Evolutionary conservation across 1,139 yeast species (phyloP).

Genomic region (Trichomonascaceae sp.): DNA sequence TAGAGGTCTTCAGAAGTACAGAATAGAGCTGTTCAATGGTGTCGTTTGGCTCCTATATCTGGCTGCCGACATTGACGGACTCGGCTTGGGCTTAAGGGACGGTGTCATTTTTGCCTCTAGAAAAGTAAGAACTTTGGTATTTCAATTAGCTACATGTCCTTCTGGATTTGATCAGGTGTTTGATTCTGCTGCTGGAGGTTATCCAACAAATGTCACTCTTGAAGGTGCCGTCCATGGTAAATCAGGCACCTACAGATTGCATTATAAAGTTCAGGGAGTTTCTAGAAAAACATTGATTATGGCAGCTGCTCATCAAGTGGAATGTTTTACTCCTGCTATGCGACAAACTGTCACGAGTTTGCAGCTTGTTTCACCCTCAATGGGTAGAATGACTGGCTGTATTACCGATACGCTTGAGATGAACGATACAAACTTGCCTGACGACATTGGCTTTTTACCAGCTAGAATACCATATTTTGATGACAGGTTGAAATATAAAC

Average conservation of each 20-base stretch:
- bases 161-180: constrained; percentile 32
- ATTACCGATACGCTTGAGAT: constrained; percentile 47
- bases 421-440: constrained; percentile 52
- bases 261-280: constrained; percentile 47
- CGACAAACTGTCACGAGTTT: constrained; percentile 38
- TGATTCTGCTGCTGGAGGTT: constrained; percentile 59
- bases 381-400: constrained; percentile 60
- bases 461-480: constrained; percentile 29
- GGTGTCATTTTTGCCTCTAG: constrained; percentile 39
- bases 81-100: constrained; percentile 41
- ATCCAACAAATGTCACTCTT: constrained; percentile 40
- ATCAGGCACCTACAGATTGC: constrained; percentile 46
- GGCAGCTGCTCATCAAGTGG: constrained; percentile 69
- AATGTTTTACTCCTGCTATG: constrained; percentile 39
- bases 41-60: constrained; percentile 57
- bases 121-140: constrained; percentile 27
- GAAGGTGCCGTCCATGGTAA: constrained; percentile 36
- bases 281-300: constrained; percentile 52
- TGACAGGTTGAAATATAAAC: constrained; percentile 5
- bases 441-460: constrained; percentile 35
- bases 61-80: constrained; percentile 38
- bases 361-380: constrained; percentile 51
- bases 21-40: constrained; percentile 38
- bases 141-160: constrained; percentile 56
- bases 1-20: constrained; percentile 38